These are phyloP conservation scores for Hypholoma sublateritium DNA, from an alignment of 768 basidiomycete genomes.

Conservation along the genomic window DNA sequence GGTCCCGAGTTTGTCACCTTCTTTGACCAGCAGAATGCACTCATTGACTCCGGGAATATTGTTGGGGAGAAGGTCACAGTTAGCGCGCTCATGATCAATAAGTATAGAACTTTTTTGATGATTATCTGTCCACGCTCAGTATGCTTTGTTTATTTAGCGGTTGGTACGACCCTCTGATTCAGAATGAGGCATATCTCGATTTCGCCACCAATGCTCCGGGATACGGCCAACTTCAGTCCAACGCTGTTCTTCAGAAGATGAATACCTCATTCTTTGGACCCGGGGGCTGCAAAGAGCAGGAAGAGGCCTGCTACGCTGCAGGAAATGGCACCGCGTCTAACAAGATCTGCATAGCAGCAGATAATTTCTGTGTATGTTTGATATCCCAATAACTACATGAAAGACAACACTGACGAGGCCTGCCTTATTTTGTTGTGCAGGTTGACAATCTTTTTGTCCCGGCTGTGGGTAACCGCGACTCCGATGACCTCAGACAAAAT, in stretches of 20 bases:
- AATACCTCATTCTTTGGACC: conserved; percentile 46
- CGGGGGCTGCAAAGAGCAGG: conserved; percentile 55
- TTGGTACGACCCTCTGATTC: conserved; percentile 66
- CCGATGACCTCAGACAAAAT: conserved; percentile 59
- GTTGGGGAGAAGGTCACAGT: conserved; percentile 52
- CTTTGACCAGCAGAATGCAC: conserved; percentile 60
- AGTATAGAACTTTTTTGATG: conserved; percentile 25
- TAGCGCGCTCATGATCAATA: conserved; percentile 66
- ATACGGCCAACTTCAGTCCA: conserved; percentile 60
- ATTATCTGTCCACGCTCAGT: no score
- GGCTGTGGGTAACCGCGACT: conserved; percentile 51
- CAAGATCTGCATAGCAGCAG: conserved; percentile 47
- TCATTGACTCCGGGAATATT: conserved; percentile 43
- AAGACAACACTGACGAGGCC: background rate
- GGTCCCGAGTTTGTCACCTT: conserved; percentile 64
- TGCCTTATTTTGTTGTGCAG: conserved; percentile 28
- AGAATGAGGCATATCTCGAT: conserved; percentile 58
- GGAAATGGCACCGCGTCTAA: conserved; percentile 46
- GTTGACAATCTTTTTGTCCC: conserved; percentile 47
- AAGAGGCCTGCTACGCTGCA: conserved; percentile 56
- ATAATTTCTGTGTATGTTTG: conserved; percentile 50
- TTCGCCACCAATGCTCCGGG: conserved; percentile 66
- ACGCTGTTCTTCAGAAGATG: conserved; percentile 41
- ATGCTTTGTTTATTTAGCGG: conserved; percentile 39
- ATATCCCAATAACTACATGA: background rate